phyloP scores from a whole-genome alignment of 768 basidiomycete genomes.

The Tulasnella sp. region DNA sequence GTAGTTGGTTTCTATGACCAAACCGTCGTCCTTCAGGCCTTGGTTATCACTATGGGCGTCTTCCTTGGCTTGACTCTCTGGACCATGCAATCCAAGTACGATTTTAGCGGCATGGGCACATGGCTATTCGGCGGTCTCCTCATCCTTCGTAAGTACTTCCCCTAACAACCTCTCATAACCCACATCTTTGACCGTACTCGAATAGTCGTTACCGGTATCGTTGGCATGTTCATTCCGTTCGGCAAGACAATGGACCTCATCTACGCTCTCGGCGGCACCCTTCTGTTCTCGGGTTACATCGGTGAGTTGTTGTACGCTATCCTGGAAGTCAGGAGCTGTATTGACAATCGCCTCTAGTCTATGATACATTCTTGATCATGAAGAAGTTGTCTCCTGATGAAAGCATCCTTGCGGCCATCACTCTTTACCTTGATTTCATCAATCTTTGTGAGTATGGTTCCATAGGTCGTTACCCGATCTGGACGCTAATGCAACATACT shows the following conservation, averaged over 20 bases:
- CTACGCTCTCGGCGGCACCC: conserved; percentile 57
- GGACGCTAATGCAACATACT: conserved; percentile 15
- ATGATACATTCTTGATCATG: conserved; percentile 87
- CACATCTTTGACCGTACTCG: neutral
- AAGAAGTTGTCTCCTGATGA: conserved; percentile 86
- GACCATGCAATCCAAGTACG: conserved; percentile 95
- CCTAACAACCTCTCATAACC: neutral
- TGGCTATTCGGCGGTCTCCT: conserved; percentile 13
- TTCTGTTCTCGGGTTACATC: conserved; percentile 20
- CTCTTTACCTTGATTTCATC: conserved; percentile 75
- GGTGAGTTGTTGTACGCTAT: neutral
- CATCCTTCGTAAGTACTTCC: conserved; percentile 51
- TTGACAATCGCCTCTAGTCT: conserved; percentile 36
- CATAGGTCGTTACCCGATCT: neutral
- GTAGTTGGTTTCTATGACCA: conserved; percentile 69
- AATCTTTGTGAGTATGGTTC: conserved; percentile 52
- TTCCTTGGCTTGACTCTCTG: conserved; percentile 92
- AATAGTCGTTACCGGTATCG: conserved; percentile 69
- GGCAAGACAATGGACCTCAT: conserved; percentile 70
- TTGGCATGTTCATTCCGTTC: conserved; percentile 85
- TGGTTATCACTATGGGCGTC: conserved; percentile 84
- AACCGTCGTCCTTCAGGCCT: conserved; percentile 71
- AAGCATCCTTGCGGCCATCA: conserved; percentile 82
- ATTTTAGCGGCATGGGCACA: conserved; percentile 78
- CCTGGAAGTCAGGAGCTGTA: neutral